Evolutionary conservation across 768 basidiomycete genomes (phyloP).

Genomic region (Leucocoprinus birnbaumii): DNA sequence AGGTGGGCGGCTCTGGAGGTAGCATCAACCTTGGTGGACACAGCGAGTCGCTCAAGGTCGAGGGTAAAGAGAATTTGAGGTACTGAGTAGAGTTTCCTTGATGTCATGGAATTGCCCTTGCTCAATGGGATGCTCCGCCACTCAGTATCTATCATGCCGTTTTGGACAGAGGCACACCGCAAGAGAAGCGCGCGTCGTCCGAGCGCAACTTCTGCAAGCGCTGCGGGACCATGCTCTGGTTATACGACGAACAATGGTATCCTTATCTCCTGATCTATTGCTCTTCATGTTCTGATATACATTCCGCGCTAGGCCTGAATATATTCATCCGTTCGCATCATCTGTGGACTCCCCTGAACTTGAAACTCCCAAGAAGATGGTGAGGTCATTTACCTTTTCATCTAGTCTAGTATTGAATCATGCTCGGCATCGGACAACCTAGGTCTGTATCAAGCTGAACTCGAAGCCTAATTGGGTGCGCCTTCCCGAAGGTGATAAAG

Average conservation of each 20-base stretch:
- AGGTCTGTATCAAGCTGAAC: conserved; percentile 43
- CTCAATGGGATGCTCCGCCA: neutral
- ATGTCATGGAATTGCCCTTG: neutral
- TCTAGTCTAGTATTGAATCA: neutral
- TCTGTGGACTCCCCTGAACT: conserved; percentile 63
- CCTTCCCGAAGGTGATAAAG: conserved; percentile 56
- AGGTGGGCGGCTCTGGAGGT: conserved; percentile 64
- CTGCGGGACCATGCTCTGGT: conserved; percentile 67
- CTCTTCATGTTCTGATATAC: too few relatives aligned
- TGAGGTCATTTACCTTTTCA: conserved; percentile 20
- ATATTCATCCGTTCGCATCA: conserved; percentile 67
- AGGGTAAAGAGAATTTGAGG: conserved; percentile 56
- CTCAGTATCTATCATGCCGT: conserved; percentile 61
- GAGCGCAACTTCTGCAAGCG: conserved; percentile 63
- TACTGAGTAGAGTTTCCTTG: conserved; percentile 15
- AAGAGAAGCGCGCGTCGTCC: conserved; percentile 46
- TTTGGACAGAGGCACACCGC: conserved; percentile 49
- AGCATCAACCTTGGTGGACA: conserved; percentile 65
- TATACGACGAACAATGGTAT: conserved; percentile 51
- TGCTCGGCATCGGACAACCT: neutral
- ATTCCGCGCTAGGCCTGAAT: conserved; percentile 66
- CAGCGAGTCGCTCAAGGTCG: conserved; percentile 45
- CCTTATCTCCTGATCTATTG: neutral
- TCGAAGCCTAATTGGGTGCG: conserved; percentile 61
- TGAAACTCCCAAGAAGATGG: conserved; percentile 47